phyloP scores from a whole-genome alignment of 2,329 filamentous ascomycete species.

The Hortaea werneckii region DNA sequence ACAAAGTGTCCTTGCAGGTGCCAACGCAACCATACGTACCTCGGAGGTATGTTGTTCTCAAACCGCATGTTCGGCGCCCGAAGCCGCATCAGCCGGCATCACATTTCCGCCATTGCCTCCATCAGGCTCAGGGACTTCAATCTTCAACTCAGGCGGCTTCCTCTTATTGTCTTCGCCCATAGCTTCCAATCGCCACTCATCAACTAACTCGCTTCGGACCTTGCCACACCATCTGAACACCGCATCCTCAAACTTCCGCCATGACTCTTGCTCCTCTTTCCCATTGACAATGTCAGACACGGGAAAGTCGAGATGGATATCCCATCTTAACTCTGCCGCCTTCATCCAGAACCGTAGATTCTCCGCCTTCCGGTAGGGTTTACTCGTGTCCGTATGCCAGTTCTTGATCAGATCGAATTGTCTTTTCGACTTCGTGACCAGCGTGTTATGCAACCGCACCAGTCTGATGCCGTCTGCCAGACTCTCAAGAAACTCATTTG shows the following conservation, averaged over 20 bases:
- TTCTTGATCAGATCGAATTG: constrained; percentile 82
- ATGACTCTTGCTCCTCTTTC: constrained; percentile 51
- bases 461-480: constrained; percentile 73
- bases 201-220: constrained; percentile 72
- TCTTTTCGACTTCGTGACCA: constrained; percentile 72
- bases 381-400: constrained; percentile 85
- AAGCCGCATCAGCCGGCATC: too few species aligned
- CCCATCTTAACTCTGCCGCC: constrained; percentile 88
- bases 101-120: neutral
- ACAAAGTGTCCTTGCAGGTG: too few species aligned
- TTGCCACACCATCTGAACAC: constrained; percentile 73
- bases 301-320: constrained; percentile 71
- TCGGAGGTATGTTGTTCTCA: too few species aligned
- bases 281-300: constrained; percentile 79
- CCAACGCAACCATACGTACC: too few species aligned
- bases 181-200: constrained; percentile 49
- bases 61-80: too few species aligned
- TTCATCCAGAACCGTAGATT: constrained; percentile 96
- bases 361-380: constrained; percentile 87
- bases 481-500: constrained; percentile 59
- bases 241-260: constrained; percentile 74
- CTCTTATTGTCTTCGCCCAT: constrained; percentile 5
- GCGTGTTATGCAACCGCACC: constrained; percentile 79
- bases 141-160: constrained; percentile 20
- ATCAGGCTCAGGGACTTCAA: constrained; percentile 11